Evolutionary conservation across 139 green algal genomes (phyloP), one percentile per base, ranked within the genome.

Genomic region (Chlorella vulgaris): DNA sequence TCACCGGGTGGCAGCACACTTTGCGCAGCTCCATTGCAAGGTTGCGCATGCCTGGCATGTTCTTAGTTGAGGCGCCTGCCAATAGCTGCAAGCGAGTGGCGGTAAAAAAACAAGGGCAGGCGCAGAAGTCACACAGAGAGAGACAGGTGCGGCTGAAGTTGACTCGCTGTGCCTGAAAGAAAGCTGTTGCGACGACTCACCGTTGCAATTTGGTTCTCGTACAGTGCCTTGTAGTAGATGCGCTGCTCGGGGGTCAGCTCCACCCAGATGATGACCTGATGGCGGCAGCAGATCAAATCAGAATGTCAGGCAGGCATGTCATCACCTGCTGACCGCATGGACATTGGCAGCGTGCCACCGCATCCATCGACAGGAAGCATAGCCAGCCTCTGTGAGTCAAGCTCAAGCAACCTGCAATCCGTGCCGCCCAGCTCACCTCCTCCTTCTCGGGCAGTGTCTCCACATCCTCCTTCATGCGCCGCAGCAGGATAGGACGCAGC

Each of bases 391-490:
- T n/a, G n/a, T n/a, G n/a, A n/a, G n/a, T n/a, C n/a, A n/a, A n/a
- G n/a, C n/a, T n/a, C n/a, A n/a, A n/a, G n/a, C n/a, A n/a, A n/a
- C n/a, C n/a, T n/a, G n/a, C 66, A 28, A 26, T 22, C 15, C 38
- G 13, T 4, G 15, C 3, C 92, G 94, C 35, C 96, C 88, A n/a
- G 40, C 97, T 81, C 38, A 95, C 89, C 89, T 99, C 96, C 87
- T 99, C 94, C 88, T 98, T 98, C 85, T 95, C 90, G 21, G 96
- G 96, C 83, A 99, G 91, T 28, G 60, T 83, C 90, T 98, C 94
- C 76, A 99, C 96, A 81, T 99, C 96, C 84, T 98, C 96, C 88
- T 99, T 99, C 92, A 98, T 96, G 76, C 96, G 92, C 7, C 96
- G 91, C 83, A 99, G 90, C 80, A 99, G 91, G 22, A 97, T 69